Evolutionary conservation across 2,329 filamentous ascomycete species (phyloP).

Genomic region (Colletotrichum ledebouriae): DNA sequence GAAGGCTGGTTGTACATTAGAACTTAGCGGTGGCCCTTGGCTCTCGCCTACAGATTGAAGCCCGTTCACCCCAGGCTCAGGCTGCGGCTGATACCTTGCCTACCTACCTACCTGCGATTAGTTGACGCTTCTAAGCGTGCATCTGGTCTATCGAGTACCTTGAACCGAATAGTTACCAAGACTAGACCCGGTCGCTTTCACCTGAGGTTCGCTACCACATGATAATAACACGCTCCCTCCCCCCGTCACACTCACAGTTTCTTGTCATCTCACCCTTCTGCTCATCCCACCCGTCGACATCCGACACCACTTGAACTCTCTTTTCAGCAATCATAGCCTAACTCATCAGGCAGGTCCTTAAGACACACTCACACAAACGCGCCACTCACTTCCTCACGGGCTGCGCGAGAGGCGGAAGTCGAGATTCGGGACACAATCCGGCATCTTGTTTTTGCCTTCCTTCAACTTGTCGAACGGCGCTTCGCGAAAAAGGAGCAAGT

Average conservation of each 20-base stretch:
- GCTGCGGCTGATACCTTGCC: constrained; percentile 9
- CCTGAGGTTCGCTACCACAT: constrained; percentile 38
- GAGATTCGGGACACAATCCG: not conserved
- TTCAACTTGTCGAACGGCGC: not conserved
- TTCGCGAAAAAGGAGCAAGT: constrained; percentile 2
- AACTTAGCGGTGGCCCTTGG: constrained; percentile 4
- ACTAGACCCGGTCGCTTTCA: constrained; percentile 24
- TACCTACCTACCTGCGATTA: not conserved
- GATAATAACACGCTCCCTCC: constrained; percentile 31
- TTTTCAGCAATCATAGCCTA: constrained; percentile 21
- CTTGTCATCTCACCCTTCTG: constrained; percentile 41
- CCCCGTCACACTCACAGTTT: constrained; percentile 38
- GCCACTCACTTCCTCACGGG: not conserved
- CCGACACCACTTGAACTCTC: constrained; percentile 39
- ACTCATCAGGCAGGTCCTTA: constrained; percentile 34
- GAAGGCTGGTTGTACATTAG: constrained; percentile 12
- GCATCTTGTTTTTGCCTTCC: not conserved
- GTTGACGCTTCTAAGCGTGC: constrained; percentile 8
- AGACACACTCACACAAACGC: not conserved
- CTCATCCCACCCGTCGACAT: constrained; percentile 38
- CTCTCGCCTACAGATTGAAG: constrained; percentile 9
- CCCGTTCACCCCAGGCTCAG: not conserved
- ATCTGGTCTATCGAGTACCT: constrained; percentile 22
- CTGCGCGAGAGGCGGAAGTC: not conserved
- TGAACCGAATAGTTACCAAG: constrained; percentile 28